phyloP scores from a whole-genome alignment of 192 early-diverging fungal species.

The Backusella australiensis region DNA sequence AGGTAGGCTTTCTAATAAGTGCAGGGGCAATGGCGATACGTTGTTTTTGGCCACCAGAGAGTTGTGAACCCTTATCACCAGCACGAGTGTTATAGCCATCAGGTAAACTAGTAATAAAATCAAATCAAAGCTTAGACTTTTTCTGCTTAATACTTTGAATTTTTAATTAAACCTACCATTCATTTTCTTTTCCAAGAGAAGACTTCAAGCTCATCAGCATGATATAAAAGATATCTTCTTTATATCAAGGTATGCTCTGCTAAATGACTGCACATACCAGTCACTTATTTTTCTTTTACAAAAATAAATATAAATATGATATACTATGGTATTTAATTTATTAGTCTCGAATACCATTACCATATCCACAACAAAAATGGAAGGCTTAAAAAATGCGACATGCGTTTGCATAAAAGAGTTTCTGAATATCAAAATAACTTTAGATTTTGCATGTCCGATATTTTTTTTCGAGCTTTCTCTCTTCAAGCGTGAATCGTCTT shows the following conservation, averaged over 20 bases:
- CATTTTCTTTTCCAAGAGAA: background rate
- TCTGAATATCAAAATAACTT: background rate
- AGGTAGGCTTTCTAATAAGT: conserved; percentile 74
- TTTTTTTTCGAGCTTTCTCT: too few species aligned
- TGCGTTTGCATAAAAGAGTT: background rate
- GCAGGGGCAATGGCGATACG: conserved; percentile 85
- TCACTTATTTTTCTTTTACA: background rate
- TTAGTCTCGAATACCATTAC: background rate
- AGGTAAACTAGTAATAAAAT: conserved; percentile 51
- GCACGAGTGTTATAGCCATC: conserved; percentile 63
- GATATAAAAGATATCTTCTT: background rate
- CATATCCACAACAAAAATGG: background rate
- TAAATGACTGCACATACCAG: background rate
- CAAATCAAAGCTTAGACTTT: background rate
- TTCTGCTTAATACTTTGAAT: background rate
- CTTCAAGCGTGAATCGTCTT: background rate
- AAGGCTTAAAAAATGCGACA: background rate
- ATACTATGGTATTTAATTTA: background rate
- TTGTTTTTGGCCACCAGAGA: conserved; percentile 68
- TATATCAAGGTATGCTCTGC: background rate
- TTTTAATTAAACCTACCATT: background rate
- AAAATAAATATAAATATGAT: background rate
- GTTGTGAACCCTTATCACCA: conserved; percentile 61
- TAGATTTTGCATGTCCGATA: background rate
- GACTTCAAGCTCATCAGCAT: too few species aligned